A percentile compares a stretch with the other conserved stretches of the same genome.
These are phyloP conservation scores for Haematococcus sp. DNA, from an alignment of 139 green algal genomes.

Conservation along the genomic window DNA sequence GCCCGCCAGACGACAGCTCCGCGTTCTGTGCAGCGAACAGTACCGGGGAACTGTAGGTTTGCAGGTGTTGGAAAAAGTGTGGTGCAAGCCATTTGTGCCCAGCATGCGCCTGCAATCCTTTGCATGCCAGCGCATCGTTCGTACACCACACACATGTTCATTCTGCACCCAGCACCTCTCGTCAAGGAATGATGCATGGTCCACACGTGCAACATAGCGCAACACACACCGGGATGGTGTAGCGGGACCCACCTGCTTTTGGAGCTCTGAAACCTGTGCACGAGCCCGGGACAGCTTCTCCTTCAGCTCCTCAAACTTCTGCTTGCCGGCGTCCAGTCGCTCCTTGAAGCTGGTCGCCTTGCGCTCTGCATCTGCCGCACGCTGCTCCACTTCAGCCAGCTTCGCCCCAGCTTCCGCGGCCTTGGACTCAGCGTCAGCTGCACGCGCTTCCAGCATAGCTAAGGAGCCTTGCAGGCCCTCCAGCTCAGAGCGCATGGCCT, in stretches of 20 bases:
- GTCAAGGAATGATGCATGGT: too few relatives aligned
- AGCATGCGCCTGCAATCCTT: too few relatives aligned
- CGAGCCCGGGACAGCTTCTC: not conserved
- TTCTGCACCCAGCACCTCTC: too few relatives aligned
- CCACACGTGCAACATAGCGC: too few relatives aligned
- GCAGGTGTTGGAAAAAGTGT: too few relatives aligned
- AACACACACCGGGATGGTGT: too few relatives aligned
- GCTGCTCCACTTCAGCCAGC: not conserved
- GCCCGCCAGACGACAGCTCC: not conserved
- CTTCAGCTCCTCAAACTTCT: conserved; percentile 14
- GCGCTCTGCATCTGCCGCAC: not conserved
- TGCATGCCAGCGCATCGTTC: too few relatives aligned
- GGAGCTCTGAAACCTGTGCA: not conserved
- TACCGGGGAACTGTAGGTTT: too few relatives aligned
- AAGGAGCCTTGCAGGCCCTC: not conserved
- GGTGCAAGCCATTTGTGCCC: too few relatives aligned
- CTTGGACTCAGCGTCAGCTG: not conserved
- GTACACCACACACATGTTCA: too few relatives aligned
- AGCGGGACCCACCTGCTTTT: too few relatives aligned
- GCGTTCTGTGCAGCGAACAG: not conserved
- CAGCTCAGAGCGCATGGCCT: not conserved
- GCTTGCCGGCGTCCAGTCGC: conserved; percentile 1
- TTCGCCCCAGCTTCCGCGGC: not conserved
- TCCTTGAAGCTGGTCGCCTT: not conserved
- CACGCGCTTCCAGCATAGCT: not conserved